A percentile compares a stretch with the other conserved stretches of the same genome.
Evolutionary conservation across 768 basidiomycete species (phyloP).

Genomic region (Mrakia blollopis): DNA sequence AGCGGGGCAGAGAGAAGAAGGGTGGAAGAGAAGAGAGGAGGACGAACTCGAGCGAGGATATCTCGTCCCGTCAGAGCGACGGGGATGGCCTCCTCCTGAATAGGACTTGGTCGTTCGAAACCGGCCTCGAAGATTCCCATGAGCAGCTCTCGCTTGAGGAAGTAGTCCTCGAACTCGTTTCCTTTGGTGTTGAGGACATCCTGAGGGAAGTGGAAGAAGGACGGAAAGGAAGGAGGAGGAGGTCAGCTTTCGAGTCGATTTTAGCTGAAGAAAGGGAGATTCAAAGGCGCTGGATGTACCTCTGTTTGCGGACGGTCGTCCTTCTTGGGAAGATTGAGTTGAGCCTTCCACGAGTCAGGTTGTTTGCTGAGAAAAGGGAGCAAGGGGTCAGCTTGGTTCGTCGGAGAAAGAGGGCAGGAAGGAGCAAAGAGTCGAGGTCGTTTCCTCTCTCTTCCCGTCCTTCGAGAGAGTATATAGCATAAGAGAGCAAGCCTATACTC

Average conservation of each 20-base stretch:
- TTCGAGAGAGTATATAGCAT: neutral
- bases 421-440: no score
- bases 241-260: neutral
- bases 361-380: neutral
- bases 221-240: neutral
- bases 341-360: constrained; percentile 33
- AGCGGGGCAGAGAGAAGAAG: neutral
- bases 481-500: neutral
- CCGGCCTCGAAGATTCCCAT: constrained; percentile 99
- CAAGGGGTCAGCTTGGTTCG: neutral
- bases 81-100: constrained; percentile 98
- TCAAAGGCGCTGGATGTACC: constrained; percentile 39
- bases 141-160: constrained; percentile 70
- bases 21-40: constrained; percentile 46
- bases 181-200: constrained; percentile 94
- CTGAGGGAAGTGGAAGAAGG: constrained; percentile 36
- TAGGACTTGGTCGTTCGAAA: constrained; percentile 84
- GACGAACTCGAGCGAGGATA: constrained; percentile 90
- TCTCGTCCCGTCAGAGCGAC: constrained; percentile 89
- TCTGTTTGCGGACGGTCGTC: constrained; percentile 88
- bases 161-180: constrained; percentile 75
- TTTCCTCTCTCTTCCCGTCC: neutral
- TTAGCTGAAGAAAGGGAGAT: neutral
- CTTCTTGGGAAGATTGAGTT: constrained; percentile 46
- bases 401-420: neutral